Percentiles rank a stretch among this genome's conserved stretches.
Conservation (phyloP, 768 basidiomycete genomes). For the Lactarius sanguifluus region DNA sequence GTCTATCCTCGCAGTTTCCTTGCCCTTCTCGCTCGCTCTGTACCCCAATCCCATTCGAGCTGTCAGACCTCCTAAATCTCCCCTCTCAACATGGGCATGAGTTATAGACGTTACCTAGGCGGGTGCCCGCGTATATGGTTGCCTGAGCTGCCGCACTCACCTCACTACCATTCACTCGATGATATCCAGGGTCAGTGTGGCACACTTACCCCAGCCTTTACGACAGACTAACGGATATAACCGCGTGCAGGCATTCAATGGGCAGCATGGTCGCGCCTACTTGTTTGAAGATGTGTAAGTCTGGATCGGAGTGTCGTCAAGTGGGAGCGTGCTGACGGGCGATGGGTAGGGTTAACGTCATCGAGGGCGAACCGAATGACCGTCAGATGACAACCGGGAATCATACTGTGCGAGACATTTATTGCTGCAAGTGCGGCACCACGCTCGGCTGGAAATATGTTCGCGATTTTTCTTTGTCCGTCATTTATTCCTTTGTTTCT, state of each 20-base stretch:
- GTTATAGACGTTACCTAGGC: constrained; percentile 82
- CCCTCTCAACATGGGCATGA: constrained; percentile 72
- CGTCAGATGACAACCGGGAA: constrained; percentile 96
- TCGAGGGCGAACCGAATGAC: constrained; percentile 87
- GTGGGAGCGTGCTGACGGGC: constrained; percentile 23
- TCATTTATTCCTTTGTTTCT: constrained; percentile 11
- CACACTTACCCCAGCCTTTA: neutral
- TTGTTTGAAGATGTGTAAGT: constrained; percentile 92
- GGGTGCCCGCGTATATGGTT: constrained; percentile 85
- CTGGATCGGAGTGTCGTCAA: constrained; percentile 22
- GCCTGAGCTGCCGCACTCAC: constrained; percentile 83
- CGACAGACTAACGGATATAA: constrained; percentile 29
- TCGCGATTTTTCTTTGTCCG: constrained; percentile 36
- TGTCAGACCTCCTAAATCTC: constrained; percentile 20
- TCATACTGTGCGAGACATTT: constrained; percentile 95
- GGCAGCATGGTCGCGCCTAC: constrained; percentile 94
- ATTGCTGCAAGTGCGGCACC: constrained; percentile 84
- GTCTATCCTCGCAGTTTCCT: constrained; percentile 9
- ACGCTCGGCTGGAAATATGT: constrained; percentile 99
- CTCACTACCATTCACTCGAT: constrained; percentile 89
- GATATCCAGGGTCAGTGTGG: constrained; percentile 73
- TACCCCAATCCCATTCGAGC: constrained; percentile 12
- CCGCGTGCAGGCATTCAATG: constrained; percentile 81
- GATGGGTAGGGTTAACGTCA: constrained; percentile 76
- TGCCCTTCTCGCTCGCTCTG: constrained; percentile 17